phyloP scores from a whole-genome alignment of 768 basidiomycete genomes.

The Amanita phalloides region DNA sequence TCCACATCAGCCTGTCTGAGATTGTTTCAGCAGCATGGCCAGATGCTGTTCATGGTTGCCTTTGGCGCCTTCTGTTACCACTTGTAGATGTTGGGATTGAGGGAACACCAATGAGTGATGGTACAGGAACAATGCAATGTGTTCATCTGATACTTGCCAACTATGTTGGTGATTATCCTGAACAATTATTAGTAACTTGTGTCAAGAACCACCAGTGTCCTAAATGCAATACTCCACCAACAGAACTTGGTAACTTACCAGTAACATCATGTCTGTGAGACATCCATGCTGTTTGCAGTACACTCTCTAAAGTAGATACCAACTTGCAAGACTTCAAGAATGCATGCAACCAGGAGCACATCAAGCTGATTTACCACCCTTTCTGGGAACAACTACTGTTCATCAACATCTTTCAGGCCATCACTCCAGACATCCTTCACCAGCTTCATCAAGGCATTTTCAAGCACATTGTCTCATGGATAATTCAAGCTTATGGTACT shows the following conservation, averaged over 20 bases:
- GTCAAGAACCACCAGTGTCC: too few species aligned
- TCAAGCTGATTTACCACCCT: constrained; percentile 19
- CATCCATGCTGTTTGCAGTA: neutral
- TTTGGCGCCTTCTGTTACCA: neutral
- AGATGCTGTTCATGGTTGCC: neutral
- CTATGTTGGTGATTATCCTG: constrained; percentile 1
- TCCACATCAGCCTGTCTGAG: too few species aligned
- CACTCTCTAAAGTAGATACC: neutral
- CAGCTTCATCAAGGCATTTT: too few species aligned
- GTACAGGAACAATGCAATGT: neutral
- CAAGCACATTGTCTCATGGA: too few species aligned
- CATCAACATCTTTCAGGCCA: too few species aligned
- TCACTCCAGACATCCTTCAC: too few species aligned
- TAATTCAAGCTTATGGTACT: constrained; percentile 11
- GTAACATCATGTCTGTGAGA: neutral
- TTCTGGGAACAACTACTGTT: constrained; percentile 31
- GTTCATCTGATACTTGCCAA: neutral
- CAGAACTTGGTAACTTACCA: neutral
- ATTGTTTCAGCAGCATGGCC: too few species aligned
- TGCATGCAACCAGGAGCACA: constrained; percentile 11
- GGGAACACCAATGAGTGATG: neutral
- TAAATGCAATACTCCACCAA: neutral
- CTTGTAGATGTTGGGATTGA: neutral
- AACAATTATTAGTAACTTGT: constrained; percentile 1
- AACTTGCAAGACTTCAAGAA: neutral